A percentile compares a stretch with the other conserved stretches of the same genome.
Evolutionary conservation across 352 stramenopile species (phyloP).

Genomic region (Phytophthora constricta): DNA sequence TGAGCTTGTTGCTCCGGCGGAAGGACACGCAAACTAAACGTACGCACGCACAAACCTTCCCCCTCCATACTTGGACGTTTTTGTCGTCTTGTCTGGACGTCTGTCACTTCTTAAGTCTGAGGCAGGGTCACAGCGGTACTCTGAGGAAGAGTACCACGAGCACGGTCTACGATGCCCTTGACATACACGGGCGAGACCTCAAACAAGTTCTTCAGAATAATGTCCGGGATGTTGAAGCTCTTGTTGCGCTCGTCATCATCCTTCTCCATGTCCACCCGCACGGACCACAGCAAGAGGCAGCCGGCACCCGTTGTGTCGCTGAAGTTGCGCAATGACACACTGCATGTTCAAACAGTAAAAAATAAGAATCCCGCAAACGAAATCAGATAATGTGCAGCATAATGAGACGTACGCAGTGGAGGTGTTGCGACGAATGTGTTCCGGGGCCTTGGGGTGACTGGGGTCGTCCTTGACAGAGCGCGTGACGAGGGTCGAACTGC

Average conservation of each 20-base stretch:
- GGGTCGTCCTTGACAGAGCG: constrained; percentile 74
- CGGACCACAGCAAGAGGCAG: constrained; percentile 82
- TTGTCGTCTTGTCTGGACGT: constrained; percentile 20
- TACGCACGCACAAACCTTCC: constrained; percentile 24
- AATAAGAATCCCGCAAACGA: constrained; percentile 10
- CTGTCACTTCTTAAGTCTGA: constrained; percentile 2
- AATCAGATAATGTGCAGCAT: constrained; percentile 2
- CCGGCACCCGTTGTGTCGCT: constrained; percentile 72
- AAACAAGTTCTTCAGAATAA: constrained; percentile 90
- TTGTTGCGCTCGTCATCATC: constrained; percentile 75
- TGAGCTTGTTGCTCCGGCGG: constrained; percentile 15
- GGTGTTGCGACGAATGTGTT: constrained; percentile 80
- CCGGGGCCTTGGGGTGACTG: constrained; percentile 62
- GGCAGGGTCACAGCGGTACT: constrained; percentile 4
- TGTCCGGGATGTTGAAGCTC: constrained; percentile 84
- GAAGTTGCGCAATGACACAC: constrained; percentile 82
- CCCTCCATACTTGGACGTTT: constrained; percentile 21
- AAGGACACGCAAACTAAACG: constrained; percentile 34
- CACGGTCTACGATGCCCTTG: constrained; percentile 82
- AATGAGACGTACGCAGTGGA: constrained; percentile 69
- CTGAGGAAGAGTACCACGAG: constrained; percentile 57
- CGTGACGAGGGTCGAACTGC: constrained; percentile 73
- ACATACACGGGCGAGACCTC: constrained; percentile 87
- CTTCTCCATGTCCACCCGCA: constrained; percentile 84
- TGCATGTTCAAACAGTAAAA: constrained; percentile 27